Base-by-base conservation (phyloP, 1,139 yeast genomes). In the Yamadazyma trypodendri region DNA sequence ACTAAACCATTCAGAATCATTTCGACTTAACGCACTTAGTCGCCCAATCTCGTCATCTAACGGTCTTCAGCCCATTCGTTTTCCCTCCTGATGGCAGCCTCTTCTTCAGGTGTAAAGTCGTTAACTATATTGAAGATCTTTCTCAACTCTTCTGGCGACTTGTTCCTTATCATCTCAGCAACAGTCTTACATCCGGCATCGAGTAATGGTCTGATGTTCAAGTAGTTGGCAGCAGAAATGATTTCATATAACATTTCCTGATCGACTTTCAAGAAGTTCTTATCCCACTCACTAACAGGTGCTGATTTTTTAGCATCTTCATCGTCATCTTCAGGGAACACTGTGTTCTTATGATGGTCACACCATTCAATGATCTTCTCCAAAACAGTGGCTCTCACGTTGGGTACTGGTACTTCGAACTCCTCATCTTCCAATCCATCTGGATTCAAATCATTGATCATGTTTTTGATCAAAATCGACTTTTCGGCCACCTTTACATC, bases 171-270 rank as follows among this genome's bases (percentile, higher is more conserved):
- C 97, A 92, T 90, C 61, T 90, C 96, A 36, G 99, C 98, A 34
- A 92, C 97, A 32, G 90, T 87, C 65, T 94, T 94, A 64, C 98
- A 92, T 8, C 97, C 97, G 10, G 96, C 87, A 55, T 90, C 97
- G 54, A 92, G 75, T 49, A 94, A 73, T 1, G 97, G 96, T 54
- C 88, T 82, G 58, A 94, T 92, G 58, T 94, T 95, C 58, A 94
- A 74, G 63, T 89, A 94, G 64, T 94, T 94, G 34, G 98, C 97
- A 13, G 98, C 96, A 44, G 88, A 72, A 48, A 94, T 89, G 61
- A 94, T 92, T 60, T 92, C 98, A 57, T 92, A 94, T 48, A 94
- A 78, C 97, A 94, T 89, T 59, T 94, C 98, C 63, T 94, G 98
- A 63, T 94, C 98, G 30, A 94, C 97, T 52, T 88, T 87, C 58